phyloP scores from a whole-genome alignment of 1,284 basidiomycete species.

The Athelia sp. region DNA sequence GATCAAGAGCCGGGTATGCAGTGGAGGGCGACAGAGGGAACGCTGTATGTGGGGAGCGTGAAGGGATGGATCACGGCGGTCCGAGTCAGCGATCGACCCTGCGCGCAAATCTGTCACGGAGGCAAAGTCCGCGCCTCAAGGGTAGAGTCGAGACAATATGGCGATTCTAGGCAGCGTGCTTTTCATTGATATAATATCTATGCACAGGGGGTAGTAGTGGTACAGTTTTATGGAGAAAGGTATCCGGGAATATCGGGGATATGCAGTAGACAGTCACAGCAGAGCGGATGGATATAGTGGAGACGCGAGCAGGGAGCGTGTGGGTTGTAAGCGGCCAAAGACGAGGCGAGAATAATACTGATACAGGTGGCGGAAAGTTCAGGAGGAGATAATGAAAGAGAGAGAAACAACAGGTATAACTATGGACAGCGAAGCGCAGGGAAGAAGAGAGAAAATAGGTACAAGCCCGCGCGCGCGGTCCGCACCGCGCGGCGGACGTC shows the following conservation, averaged over 20 bases:
- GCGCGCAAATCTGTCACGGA: too few relatives aligned
- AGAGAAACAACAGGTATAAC: not conserved
- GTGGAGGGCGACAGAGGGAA: too few relatives aligned
- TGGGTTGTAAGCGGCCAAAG: not conserved
- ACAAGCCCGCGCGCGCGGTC: not conserved
- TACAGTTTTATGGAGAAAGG: too few relatives aligned
- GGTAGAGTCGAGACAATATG: too few relatives aligned
- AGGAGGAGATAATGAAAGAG: not conserved
- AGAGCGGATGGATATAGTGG: not conserved
- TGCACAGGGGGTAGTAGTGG: not conserved
- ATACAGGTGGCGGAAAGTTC: not conserved
- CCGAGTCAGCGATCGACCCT: too few relatives aligned
- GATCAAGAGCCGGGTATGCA: too few relatives aligned
- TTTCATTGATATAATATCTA: constrained; percentile 3
- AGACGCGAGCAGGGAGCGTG: not conserved
- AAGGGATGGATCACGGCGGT: too few relatives aligned
- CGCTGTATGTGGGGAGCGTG: too few relatives aligned
- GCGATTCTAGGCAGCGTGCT: constrained; percentile 7
- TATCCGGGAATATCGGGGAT: too few relatives aligned
- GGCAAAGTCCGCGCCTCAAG: too few relatives aligned
- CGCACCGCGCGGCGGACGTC: not conserved
- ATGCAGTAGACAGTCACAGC: not conserved
- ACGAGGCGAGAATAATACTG: too few relatives aligned
- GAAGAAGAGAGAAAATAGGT: too few relatives aligned
- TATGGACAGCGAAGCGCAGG: constrained; percentile 2